These are phyloP conservation scores for Exophiala spinifera DNA, from an alignment of 2,329 filamentous ascomycete species.

Conservation along the genomic window DNA sequence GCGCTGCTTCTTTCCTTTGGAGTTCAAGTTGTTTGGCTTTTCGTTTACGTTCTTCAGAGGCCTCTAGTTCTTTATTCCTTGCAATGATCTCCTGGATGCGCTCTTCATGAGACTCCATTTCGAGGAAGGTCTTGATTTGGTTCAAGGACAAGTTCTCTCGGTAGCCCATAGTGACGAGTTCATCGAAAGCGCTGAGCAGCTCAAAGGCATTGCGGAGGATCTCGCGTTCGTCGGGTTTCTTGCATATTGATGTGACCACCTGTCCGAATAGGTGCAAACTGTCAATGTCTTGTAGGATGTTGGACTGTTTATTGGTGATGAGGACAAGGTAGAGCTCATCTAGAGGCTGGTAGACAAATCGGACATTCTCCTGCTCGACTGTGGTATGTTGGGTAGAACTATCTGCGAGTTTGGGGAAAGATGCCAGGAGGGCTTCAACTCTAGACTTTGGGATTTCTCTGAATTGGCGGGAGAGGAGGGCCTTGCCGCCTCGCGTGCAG, in stretches of 20 bases:
- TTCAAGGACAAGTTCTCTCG: slow-evolving; percentile 91
- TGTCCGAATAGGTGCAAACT: slow-evolving; percentile 96
- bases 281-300: slow-evolving; percentile 98
- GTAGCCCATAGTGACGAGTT: slow-evolving; percentile 93
- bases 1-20: slow-evolving; percentile 93
- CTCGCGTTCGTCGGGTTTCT: slow-evolving; percentile 90
- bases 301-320: slow-evolving; percentile 98
- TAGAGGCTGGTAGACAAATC: slow-evolving; percentile 97
- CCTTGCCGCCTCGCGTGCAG: slow-evolving; percentile 96
- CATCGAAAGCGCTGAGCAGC: slow-evolving; percentile 92
- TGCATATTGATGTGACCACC: slow-evolving; percentile 94
- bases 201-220: slow-evolving; percentile 95
- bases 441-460: slow-evolving; percentile 95
- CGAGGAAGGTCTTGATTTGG: slow-evolving; percentile 98
- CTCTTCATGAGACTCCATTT: slow-evolving; percentile 99
- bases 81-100: slow-evolving; percentile 98
- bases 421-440: slow-evolving; percentile 93
- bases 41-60: slow-evolving; percentile 94
- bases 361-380: slow-evolving; percentile 98
- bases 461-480: slow-evolving; percentile 96
- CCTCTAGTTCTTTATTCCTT: slow-evolving; percentile 97
- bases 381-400: slow-evolving; percentile 96
- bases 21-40: slow-evolving; percentile 99
- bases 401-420: slow-evolving; percentile 95
- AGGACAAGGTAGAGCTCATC: slow-evolving; percentile 99